Evolutionary conservation across 1,139 yeast species (phyloP), one percentile per base, ranked within the genome.

Genomic region (Spathaspora sp.): DNA sequence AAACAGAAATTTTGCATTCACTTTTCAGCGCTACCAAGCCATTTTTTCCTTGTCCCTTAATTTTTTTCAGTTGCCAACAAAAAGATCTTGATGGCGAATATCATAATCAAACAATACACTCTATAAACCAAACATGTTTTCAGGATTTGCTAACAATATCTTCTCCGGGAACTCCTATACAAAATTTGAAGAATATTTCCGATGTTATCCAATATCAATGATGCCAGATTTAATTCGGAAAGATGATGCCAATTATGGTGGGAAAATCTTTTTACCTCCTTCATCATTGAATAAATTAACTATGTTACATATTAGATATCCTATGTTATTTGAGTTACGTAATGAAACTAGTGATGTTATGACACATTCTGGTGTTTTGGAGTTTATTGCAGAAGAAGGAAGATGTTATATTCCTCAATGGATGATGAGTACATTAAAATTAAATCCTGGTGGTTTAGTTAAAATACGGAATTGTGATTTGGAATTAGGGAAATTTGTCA

Each of bases 301-400:
- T 7, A 84, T 85, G 89, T 62, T 62, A 58, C 95, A 91, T 61
- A 89, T 95, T 46, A 75, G 97, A 54, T 95, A 95, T 59, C 99
- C 99, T 1, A 95, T 95, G 99, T 73, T 93, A 44, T 95, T 95
- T 60, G 88, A 86, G 62, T 70, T 93, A 45, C 73, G 76, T 40
- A 86, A 88, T 51, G 95, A 86, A 58, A 84, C 81, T 42, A 76
- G 80, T 16, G 72, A 68, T 16, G 50, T 58, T 15, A 71, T 65
- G 9, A 88, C 97, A 0, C 97, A 90, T 63, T 88, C 93, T 43
- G 99, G 99, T 58, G 99, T 95, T 13, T 71, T 95, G 54, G 99
- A 95, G 67, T 95, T 95, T 63, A 87, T 88, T 27, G 97, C 99
- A 0, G 99, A 93, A 62, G 99, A 95, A 70, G 99, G 99, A 16